Evolutionary conservation across 1,284 basidiomycete species (phyloP).

Genomic region (Leccinum brunneo-olivaceum): DNA sequence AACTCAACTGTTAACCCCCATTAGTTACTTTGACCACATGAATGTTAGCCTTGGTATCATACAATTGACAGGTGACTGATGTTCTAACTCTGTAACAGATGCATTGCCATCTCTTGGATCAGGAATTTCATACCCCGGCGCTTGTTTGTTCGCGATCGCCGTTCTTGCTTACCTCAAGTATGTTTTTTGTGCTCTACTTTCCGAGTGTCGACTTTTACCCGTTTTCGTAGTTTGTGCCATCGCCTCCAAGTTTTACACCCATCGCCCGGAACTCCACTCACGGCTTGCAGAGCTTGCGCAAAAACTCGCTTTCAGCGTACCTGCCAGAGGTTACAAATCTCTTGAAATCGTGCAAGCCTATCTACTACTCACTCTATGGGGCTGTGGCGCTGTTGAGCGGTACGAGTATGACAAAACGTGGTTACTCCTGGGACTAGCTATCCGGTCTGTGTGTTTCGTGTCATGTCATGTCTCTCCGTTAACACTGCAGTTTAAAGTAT

Average conservation of each 20-base stretch:
- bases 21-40: conserved; percentile 72
- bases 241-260: conserved; percentile 83
- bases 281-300: conserved; percentile 80
- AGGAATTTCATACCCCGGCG: conserved; percentile 85
- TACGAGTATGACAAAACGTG: conserved; percentile 98
- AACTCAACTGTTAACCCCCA: conserved; percentile 11
- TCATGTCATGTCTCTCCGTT: not conserved
- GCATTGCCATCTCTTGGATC: conserved; percentile 72
- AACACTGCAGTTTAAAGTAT: conserved; percentile 48
- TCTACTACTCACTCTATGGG: conserved; percentile 76
- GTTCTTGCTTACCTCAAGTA: conserved; percentile 88
- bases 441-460: conserved; percentile 43
- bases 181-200: conserved; percentile 29
- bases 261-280: conserved; percentile 78
- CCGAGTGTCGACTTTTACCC: conserved; percentile 6
- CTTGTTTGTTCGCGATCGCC: conserved; percentile 89
- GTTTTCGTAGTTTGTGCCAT: conserved; percentile 76
- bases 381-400: conserved; percentile 85
- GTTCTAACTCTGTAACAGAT: conserved; percentile 47
- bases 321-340: conserved; percentile 83
- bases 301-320: conserved; percentile 88
- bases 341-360: conserved; percentile 94
- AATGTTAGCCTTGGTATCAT: conserved; percentile 44
- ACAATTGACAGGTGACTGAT: conserved; percentile 4
- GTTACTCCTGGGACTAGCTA: conserved; percentile 82